Conservation (phyloP, 1,139 yeast genomes). For the Ogataea hybrid region DNA sequence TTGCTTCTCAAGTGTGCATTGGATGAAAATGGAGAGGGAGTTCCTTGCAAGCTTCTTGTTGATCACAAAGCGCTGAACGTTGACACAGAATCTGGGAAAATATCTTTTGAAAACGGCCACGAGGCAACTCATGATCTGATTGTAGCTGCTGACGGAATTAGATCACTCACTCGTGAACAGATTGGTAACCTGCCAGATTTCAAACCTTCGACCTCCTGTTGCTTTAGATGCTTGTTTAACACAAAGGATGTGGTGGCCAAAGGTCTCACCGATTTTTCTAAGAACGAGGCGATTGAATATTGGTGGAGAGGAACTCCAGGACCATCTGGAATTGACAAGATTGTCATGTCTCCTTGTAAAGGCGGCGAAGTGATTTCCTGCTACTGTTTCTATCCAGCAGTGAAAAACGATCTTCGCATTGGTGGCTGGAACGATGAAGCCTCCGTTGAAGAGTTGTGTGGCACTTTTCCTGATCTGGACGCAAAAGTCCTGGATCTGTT, state of each 20-base stretch:
- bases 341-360: constrained; percentile 34
- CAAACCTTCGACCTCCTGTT: constrained; percentile 24
- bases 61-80: constrained; percentile 25
- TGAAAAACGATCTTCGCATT: constrained; percentile 15
- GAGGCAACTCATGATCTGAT: constrained; percentile 22
- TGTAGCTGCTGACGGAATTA: constrained; percentile 29
- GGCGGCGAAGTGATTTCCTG: constrained; percentile 32
- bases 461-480: constrained; percentile 28
- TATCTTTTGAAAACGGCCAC: constrained; percentile 25
- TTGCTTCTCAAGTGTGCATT: constrained; percentile 26
- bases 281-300: constrained; percentile 34
- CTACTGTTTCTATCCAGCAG: constrained; percentile 31
- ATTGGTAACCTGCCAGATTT: constrained; percentile 25
- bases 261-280: constrained; percentile 26
- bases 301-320: constrained; percentile 29
- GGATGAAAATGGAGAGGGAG: constrained; percentile 22
- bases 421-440: constrained; percentile 32
- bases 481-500: constrained; percentile 29
- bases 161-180: constrained; percentile 24
- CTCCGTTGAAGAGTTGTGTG: constrained; percentile 26
- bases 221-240: constrained; percentile 31
- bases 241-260: constrained; percentile 24
- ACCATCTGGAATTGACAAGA: constrained; percentile 28
- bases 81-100: constrained; percentile 22
- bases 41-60: constrained; percentile 21